Base-by-base conservation (phyloP, 768 basidiomycete species). In the Ramaria sp. region DNA sequence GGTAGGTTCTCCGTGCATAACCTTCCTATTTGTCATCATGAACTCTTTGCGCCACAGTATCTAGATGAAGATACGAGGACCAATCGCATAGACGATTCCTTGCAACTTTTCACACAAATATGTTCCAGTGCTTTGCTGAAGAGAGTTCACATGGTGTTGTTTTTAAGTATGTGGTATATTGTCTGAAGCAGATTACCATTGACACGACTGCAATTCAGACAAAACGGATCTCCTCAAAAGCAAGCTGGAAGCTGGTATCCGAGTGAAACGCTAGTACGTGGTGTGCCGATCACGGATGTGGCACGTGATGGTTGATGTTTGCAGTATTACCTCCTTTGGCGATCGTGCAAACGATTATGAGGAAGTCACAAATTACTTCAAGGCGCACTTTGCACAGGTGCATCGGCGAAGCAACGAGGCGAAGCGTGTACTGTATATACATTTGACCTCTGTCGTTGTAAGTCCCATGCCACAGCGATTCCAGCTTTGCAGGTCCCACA, bases 51-150 rank as follows among this genome's bases (percentile, higher is more conserved):
- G 15, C 49, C 19, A 20, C 62, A 91, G 88, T 91, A 90, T 67
- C 75, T 92, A 22, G 86, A 91, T 65, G 90, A 92, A 72, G 90
- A 92, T 64, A 84, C 86, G 30, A 78, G 84, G 57, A 86, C 85
- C 41, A 92, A 92, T 63, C 75, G 90, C 50, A 88, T 92, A 33
- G 88, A 91, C 60, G 90, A 92, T 66, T 91, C 89, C 0, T 70
- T 92, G n/a, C 89, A 89, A 69, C 73, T 91, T 22, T 92, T 90
- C 68, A 90, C 87, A 4, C 79, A 88, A 63, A 88, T 91, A 11
- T 91, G 88, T 65, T 84, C 86, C 34, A 91, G 91, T 66, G 77
- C 79, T 34, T 76, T 91, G 51, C 72, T 92, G 51, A 89, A 88
- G 67, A 84, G 77, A 39, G 67, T 72, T 13, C 69, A 68, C 59